Percentiles rank a stretch among this genome's conserved stretches.
Conservation (phyloP, 345 rosid genomes). For the Dipteronia dyeriana region DNA sequence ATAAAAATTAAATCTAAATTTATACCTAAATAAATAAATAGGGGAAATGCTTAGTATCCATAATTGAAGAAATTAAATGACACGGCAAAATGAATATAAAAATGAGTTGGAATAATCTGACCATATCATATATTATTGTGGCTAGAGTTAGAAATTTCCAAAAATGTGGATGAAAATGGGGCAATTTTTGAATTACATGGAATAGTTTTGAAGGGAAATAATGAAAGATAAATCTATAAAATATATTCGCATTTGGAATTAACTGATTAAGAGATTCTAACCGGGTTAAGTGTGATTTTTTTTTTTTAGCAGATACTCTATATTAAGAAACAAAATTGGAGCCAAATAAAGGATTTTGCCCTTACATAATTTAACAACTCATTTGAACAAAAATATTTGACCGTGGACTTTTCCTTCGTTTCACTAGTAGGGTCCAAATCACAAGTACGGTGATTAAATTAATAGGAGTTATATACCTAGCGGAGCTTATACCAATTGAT, state of each 20-base stretch:
- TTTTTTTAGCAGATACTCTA: background rate
- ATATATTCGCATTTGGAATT: background rate
- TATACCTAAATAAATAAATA: too few relatives aligned
- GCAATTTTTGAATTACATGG: background rate
- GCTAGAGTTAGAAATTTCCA: background rate
- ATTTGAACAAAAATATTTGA: background rate
- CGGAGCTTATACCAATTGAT: too few relatives aligned
- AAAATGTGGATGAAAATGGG: background rate
- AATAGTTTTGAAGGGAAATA: background rate
- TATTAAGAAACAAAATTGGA: too few relatives aligned
- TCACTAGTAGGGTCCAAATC: too few relatives aligned
- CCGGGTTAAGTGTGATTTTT: background rate
- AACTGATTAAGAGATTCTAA: background rate
- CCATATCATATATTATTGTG: background rate
- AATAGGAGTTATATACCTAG: too few relatives aligned
- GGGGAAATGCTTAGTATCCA: background rate
- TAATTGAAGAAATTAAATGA: background rate
- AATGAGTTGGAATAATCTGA: too few relatives aligned
- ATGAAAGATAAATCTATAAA: background rate
- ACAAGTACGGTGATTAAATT: too few relatives aligned
- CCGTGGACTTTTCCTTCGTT: too few relatives aligned
- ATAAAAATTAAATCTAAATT: too few relatives aligned
- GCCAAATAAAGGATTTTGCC: too few relatives aligned
- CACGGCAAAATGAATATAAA: background rate
- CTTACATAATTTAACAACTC: background rate